These are phyloP conservation scores for Raphanus sativus DNA, from an alignment of 345 rosid species.

Conservation along the genomic window DNA sequence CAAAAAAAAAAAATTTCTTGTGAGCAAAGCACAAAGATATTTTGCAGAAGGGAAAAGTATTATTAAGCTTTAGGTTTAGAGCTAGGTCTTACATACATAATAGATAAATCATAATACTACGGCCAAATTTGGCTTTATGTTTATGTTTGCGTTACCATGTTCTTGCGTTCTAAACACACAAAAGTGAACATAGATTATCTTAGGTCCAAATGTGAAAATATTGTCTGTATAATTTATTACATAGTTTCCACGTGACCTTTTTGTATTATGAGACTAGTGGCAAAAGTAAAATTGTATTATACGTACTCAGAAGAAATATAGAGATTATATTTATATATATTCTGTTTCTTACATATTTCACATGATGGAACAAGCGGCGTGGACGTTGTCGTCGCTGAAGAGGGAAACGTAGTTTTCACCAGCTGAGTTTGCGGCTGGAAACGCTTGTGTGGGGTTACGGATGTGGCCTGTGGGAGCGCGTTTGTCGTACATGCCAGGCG, in stretches of 20 bases:
- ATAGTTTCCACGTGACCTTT: neutral
- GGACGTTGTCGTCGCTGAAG: conserved; percentile 55
- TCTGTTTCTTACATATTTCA: conserved; percentile 13
- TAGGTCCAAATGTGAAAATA: neutral
- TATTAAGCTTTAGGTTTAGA: neutral
- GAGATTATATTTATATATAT: neutral
- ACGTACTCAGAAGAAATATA: neutral
- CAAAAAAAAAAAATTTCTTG: neutral
- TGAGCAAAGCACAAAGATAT: neutral
- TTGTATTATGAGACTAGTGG: neutral
- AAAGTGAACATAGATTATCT: neutral
- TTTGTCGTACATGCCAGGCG: conserved; percentile 55
- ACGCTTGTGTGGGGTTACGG: conserved; percentile 44
- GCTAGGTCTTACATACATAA: neutral
- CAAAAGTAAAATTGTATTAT: neutral
- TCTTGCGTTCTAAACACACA: neutral
- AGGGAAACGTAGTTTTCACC: conserved; percentile 42
- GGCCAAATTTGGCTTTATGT: neutral
- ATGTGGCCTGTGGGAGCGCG: conserved; percentile 56
- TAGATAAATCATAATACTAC: neutral
- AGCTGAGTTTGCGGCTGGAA: conserved; percentile 42
- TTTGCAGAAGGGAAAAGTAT: neutral
- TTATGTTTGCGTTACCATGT: neutral
- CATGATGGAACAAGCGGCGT: conserved; percentile 52
- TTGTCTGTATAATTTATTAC: conserved; percentile 22